Evolutionary conservation across 1,284 basidiomycete genomes (phyloP), one percentile per base, ranked within the genome.

Genomic region (Austroboletus niveus): DNA sequence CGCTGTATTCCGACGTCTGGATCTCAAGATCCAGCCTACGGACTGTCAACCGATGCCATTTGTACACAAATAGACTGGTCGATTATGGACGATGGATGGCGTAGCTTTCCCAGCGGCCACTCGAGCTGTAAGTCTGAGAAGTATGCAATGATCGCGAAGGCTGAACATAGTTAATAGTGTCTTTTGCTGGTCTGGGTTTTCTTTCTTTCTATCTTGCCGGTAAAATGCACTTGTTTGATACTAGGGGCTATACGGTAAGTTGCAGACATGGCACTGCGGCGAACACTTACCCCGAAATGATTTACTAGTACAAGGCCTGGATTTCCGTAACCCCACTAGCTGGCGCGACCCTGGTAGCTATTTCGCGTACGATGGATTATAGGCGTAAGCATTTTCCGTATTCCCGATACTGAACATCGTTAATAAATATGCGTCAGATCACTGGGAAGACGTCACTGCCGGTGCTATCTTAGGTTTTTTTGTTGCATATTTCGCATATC

Each of bases 21-120:
- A 2, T 77, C 86, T 2, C 69, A 68, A 1, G 88, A 97, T 62
- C 83, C 89, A 1, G 67, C 77, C 1, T 94, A 81, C 56, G 89
- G 91, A 0, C 76, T 98, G 10, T 85, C 85, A 0, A 87, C 79
- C 3, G 82, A 80, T 48, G 76, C 78, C 2, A 87, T 98, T 49
- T 99, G 96, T 71, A 92, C 91, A 1, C 82, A 85, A 59, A 78
- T 77, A 1, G 73, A 92, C 62, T 62, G 67, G 12, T 56, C 64
- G 14, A 77, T 84, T 7, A 69, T 95, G 59, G 73, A 78, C 31
- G 93, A 96, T 66, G 95, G 95, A 0, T 98, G 94, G 76, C 83
- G 92, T 60, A 94, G 90, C 65, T 98, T 99, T 71, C 92, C 92
- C 5, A 94, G 90, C 46, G 96, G 96, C 0, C 96, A 98, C 72